phyloP scores from a whole-genome alignment of 345 rosid genomes.

The Cardamine occulta region DNA sequence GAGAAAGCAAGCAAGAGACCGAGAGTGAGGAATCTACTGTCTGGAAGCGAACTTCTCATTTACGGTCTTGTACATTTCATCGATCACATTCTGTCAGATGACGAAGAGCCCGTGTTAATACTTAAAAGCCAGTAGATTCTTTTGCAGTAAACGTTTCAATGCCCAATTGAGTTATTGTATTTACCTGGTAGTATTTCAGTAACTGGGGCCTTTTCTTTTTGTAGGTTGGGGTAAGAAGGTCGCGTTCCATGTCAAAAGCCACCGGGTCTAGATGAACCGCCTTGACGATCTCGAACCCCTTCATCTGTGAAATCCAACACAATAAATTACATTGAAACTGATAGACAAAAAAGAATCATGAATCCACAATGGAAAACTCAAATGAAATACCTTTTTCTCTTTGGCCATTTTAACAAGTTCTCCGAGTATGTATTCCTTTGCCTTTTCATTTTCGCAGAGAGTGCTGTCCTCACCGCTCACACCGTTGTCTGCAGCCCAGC shows the following conservation, averaged over 20 bases:
- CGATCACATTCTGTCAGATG: slow-evolving; percentile 39
- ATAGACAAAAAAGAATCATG: background rate
- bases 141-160: background rate
- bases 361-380: background rate
- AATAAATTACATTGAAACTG: background rate
- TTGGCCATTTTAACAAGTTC: slow-evolving; percentile 69
- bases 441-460: slow-evolving; percentile 65
- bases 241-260: slow-evolving; percentile 76
- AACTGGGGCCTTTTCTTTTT: slow-evolving; percentile 91
- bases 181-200: slow-evolving; percentile 79
- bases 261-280: slow-evolving; percentile 83
- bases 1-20: slow-evolving; percentile 6
- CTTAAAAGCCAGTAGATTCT: background rate
- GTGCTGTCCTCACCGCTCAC: slow-evolving; percentile 59
- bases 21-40: slow-evolving; percentile 24
- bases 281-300: slow-evolving; percentile 76
- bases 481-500: slow-evolving; percentile 68
- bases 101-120: slow-evolving; percentile 10
- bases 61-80: slow-evolving; percentile 44
- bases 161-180: background rate
- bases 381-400: slow-evolving; percentile 67
- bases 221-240: slow-evolving; percentile 84
- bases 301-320: slow-evolving; percentile 57
- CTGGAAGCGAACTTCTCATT: slow-evolving; percentile 36
- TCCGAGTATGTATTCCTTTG: slow-evolving; percentile 63